These are phyloP conservation scores for Aureobasidium sp. DNA, from an alignment of 2,329 filamentous ascomycete genomes.

Conservation along the genomic window DNA sequence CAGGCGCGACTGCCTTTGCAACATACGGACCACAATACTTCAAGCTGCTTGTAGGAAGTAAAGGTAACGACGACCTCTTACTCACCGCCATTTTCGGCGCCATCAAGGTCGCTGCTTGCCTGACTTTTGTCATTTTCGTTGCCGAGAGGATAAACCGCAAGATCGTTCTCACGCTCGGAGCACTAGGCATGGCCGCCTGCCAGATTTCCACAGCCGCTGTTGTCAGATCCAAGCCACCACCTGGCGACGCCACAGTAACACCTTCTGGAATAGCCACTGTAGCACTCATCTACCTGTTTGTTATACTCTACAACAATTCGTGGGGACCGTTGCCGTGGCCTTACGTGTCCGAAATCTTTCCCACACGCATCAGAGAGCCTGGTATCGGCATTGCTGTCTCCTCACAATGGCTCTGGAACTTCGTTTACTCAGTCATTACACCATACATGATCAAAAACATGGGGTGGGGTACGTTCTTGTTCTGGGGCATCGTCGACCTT, in stretches of 20 bases:
- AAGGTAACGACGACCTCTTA: conserved; percentile 37
- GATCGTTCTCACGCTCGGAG: conserved; percentile 25
- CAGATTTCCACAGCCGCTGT: conserved; percentile 28
- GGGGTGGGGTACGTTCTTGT: conserved; percentile 40
- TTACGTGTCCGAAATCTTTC: conserved; percentile 46
- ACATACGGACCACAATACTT: conserved; percentile 48
- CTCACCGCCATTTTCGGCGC: conserved; percentile 48
- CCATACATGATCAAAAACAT: conserved; percentile 44
- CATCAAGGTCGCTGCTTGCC: conserved; percentile 45
- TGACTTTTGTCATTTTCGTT: conserved; percentile 45
- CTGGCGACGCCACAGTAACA: conserved; percentile 22
- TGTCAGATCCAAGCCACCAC: conserved; percentile 22
- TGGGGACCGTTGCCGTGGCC: conserved; percentile 44
- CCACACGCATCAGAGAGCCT: conserved; percentile 42
- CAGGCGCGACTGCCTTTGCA: conserved; percentile 42
- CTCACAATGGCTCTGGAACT: conserved; percentile 47
- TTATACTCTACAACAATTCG: conserved; percentile 45
- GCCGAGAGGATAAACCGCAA: conserved; percentile 43
- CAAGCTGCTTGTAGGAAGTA: conserved; percentile 40
- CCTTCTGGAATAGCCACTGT: conserved; percentile 42
- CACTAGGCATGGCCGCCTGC: conserved; percentile 29
- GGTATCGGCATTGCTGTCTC: conserved; percentile 43
- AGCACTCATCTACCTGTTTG: conserved; percentile 47
- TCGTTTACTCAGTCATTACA: conserved; percentile 32
- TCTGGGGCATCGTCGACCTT: conserved; percentile 40